Evolutionary conservation across 1,139 yeast genomes (phyloP).

Genomic region (Magnusiomyces tetraspermus): DNA sequence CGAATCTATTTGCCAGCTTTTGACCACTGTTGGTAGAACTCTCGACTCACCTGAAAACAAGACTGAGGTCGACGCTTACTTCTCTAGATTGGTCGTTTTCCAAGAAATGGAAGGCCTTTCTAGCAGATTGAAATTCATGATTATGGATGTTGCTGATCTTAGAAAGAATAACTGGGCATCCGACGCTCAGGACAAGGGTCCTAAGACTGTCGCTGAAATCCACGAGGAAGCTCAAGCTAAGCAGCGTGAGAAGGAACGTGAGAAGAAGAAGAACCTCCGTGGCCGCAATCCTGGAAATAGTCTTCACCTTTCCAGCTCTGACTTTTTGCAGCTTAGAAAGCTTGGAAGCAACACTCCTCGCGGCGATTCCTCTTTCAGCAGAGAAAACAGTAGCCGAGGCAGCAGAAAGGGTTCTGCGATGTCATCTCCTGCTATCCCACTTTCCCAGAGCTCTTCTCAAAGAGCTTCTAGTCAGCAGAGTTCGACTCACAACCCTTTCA

Average conservation of each 20-base stretch:
- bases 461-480: conserved; percentile 1
- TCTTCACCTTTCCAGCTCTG: conserved; percentile 11
- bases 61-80: conserved; percentile 39
- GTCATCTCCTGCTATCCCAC: conserved; percentile 1
- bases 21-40: conserved; percentile 80
- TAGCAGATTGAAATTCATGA: conserved; percentile 77
- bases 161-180: conserved; percentile 54
- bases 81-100: conserved; percentile 49
- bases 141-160: conserved; percentile 80
- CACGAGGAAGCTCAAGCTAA: conserved; percentile 64
- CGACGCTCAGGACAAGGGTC: conserved; percentile 53
- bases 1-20: conserved; percentile 79
- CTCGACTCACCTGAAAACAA: conserved; percentile 44
- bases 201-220: conserved; percentile 85
- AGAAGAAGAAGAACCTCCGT: conserved; percentile 10
- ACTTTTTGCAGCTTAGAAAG: conserved; percentile 21
- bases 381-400: conserved; percentile 10
- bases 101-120: conserved; percentile 52
- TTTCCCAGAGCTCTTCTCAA: neutral
- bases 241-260: conserved; percentile 43
- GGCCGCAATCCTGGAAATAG: conserved; percentile 20
- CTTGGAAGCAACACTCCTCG: conserved; percentile 20
- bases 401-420: neutral
- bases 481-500: neutral
- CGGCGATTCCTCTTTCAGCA: conserved; percentile 6